These are phyloP conservation scores for Trichoderma asperellum DNA, from an alignment of 2,329 filamentous ascomycete species.

Conservation along the genomic window DNA sequence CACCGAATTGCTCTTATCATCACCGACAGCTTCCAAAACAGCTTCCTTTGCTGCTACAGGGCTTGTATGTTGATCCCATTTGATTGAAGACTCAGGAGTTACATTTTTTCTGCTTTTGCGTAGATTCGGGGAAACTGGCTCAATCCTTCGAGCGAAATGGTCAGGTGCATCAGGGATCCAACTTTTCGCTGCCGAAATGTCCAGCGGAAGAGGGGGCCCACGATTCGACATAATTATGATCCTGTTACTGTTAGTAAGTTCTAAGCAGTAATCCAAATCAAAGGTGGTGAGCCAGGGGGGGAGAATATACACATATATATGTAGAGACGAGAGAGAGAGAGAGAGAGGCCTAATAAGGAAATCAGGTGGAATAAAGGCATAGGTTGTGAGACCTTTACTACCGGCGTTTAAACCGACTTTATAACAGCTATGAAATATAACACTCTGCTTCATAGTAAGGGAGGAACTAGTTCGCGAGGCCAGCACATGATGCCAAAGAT, in stretches of 20 bases:
- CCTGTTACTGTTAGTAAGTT: neutral
- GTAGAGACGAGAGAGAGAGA: neutral
- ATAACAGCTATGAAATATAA: neutral
- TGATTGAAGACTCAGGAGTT: neutral
- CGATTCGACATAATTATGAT: neutral
- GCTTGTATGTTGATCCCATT: neutral
- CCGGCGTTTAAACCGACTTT: neutral
- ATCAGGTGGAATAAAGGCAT: neutral
- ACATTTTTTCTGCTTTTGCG: neutral
- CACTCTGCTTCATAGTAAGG: neutral
- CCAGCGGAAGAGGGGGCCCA: neutral
- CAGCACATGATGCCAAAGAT: neutral
- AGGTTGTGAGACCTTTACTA: neutral
- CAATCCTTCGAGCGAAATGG: neutral
- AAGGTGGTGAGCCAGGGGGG: neutral
- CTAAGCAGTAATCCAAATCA: neutral
- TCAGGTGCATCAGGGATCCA: neutral
- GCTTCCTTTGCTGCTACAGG: neutral
- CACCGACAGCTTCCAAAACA: neutral
- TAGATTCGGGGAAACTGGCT: neutral
- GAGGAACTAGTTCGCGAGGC: neutral
- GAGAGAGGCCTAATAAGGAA: neutral
- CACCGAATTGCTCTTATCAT: neutral
- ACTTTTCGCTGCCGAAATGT: neutral
- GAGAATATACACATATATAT: neutral